phyloP scores from a whole-genome alignment of 129 eudicot genomes.

The Heracleum sosnowskyi region DNA sequence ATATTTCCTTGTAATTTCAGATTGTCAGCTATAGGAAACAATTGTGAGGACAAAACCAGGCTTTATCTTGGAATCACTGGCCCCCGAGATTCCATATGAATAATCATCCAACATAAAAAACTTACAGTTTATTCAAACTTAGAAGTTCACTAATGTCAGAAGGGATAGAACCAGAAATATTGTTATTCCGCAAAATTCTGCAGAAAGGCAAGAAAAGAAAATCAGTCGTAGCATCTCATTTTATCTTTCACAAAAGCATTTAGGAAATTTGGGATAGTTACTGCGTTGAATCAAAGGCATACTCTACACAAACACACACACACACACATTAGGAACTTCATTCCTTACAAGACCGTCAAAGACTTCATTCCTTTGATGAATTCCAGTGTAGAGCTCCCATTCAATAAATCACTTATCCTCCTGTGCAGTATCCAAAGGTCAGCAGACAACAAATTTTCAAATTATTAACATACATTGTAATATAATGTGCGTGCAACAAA shows the following conservation, averaged over 20 bases:
- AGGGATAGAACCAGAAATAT: slow-evolving; percentile 67
- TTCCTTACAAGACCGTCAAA: slow-evolving; percentile 45
- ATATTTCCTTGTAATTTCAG: not conserved
- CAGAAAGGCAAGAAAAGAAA: slow-evolving; percentile 3
- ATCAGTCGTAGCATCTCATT: not conserved
- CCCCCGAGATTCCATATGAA: not conserved
- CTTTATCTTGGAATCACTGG: not conserved
- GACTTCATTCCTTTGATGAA: slow-evolving; percentile 46
- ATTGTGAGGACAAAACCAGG: not conserved
- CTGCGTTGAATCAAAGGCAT: not conserved
- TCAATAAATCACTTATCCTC: slow-evolving; percentile 74
- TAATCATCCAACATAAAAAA: slow-evolving; percentile 1
- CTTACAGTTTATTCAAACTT: slow-evolving; percentile 55
- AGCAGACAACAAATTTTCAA: not conserved
- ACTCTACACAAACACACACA: no score
- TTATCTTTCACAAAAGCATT: not conserved
- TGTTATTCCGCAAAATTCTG: slow-evolving; percentile 61
- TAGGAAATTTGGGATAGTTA: not conserved
- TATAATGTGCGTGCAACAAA: not conserved
- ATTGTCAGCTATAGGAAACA: not conserved
- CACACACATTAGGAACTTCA: not conserved
- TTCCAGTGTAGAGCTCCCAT: slow-evolving; percentile 59
- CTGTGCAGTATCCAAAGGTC: slow-evolving; percentile 24
- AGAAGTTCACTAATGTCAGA: slow-evolving; percentile 37
- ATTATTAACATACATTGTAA: not conserved